Base-by-base conservation (phyloP, 257 asterid genomes). In the Thymus quinquecostatus region DNA sequence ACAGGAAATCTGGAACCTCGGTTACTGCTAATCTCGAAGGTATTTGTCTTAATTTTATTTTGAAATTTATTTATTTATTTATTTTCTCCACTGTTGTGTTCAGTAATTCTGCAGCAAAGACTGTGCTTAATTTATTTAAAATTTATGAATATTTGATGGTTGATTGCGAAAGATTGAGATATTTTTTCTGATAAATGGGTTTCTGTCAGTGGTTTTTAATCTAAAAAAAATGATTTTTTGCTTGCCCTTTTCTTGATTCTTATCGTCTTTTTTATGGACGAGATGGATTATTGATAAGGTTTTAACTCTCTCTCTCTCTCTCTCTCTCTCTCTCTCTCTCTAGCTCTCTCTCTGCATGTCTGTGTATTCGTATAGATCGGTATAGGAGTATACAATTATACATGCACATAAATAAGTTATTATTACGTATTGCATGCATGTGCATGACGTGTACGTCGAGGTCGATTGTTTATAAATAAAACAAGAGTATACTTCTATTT, bases 1-100 rank as follows among this genome's bases (percentile, higher is more conserved):
- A 30, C 5, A 29, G 50, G 33, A 68, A 54, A 51, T 41, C 66
- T 53, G 10, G 53, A 73, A 48, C 38, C 68, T 2, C n/a, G 49
- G 50, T 59, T 30, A 30, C 70, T 50, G 32, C 62, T 56, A 50
- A n/a, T 49, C 29, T 28, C 2, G 1, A 5, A 62, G 36, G 71
- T 44, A 59, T 45, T 41, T 56, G 10, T 53, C 47, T 8, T 29
- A 4, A 30, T 11, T 57, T 10, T 36, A 2, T 8, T 27, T 41
- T 41, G 21, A 21, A 2, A 1, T 41, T 28, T 6, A 43, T 49
- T 41, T 41, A 1, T 41, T 28, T 6, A 43, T 49, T 5, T 9
- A 2, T 55, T 8, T 55, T 9, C 28, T 28, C 11, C 5, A 2
- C 28, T 27, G 2, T 53, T 27, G 21, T 21, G 59, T 7, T 21